Conservation (phyloP, 257 asterid genomes). For the Parsonsia alboflavescens region DNA sequence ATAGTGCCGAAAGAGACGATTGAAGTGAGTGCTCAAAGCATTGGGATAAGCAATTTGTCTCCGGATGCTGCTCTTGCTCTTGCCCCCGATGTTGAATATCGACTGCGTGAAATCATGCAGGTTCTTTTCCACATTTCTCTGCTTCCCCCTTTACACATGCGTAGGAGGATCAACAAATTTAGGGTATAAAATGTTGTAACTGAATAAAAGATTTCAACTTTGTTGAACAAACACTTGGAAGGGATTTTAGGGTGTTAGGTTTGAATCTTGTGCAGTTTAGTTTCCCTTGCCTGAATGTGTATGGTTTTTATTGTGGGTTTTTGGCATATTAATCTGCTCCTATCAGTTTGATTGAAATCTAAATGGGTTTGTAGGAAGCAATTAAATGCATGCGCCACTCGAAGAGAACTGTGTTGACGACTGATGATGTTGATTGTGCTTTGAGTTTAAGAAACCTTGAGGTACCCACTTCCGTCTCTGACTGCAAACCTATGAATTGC, state of each 20-base stretch:
- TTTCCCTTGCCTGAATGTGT: not conserved
- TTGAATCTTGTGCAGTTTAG: not conserved
- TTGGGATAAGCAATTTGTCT: constrained; percentile 73
- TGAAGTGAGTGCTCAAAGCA: constrained; percentile 83
- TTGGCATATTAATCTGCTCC: not conserved
- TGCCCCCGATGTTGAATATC: constrained; percentile 90
- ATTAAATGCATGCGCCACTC: constrained; percentile 99
- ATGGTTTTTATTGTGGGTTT: not conserved
- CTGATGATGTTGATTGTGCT: constrained; percentile 87
- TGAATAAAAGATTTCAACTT: not conserved
- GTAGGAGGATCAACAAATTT: not conserved
- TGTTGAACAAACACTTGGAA: not conserved
- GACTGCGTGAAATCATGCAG: constrained; percentile 96
- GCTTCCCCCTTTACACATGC: not conserved
- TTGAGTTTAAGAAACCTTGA: constrained; percentile 79
- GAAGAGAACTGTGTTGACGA: constrained; percentile 74
- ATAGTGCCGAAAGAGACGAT: constrained; percentile 77
- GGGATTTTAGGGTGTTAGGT: not conserved
- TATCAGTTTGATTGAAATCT: not conserved
- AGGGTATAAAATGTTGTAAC: not conserved
- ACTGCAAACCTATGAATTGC: not conserved
- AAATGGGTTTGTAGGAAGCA: constrained; percentile 54
- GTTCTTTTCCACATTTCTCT: constrained; percentile 20
- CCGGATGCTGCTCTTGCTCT: constrained; percentile 79
- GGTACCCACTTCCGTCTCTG: constrained; percentile 29